These are phyloP conservation scores for Dendrothele bispora DNA, from an alignment of 768 basidiomycete species.

Conservation along the genomic window DNA sequence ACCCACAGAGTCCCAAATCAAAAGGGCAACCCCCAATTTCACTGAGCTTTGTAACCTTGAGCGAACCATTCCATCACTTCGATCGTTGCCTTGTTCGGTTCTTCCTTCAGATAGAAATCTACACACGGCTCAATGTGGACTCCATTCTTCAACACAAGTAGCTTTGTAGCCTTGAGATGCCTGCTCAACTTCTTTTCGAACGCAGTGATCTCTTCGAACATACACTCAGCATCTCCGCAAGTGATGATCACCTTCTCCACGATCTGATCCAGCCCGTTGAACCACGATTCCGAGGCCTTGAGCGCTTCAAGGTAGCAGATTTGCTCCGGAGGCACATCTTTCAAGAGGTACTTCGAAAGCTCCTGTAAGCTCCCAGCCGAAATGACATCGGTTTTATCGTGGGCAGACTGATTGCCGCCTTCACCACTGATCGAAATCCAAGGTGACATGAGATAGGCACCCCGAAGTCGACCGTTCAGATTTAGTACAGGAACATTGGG, in stretches of 20 bases:
- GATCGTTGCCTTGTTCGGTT: background rate
- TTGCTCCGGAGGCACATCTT: slow-evolving; percentile 12
- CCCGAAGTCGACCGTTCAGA: slow-evolving; percentile 26
- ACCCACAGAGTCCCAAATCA: too few species aligned
- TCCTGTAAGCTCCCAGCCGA: slow-evolving; percentile 8
- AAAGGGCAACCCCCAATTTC: too few species aligned
- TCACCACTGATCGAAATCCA: slow-evolving; percentile 20
- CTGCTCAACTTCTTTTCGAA: slow-evolving; percentile 16
- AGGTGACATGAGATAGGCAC: slow-evolving; percentile 35
- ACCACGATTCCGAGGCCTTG: slow-evolving; percentile 28
- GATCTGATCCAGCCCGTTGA: slow-evolving; percentile 21
- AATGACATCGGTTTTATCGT: slow-evolving; percentile 22
- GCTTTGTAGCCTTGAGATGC: slow-evolving; percentile 8
- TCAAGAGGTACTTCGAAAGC: slow-evolving; percentile 17
- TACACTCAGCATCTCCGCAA: slow-evolving; percentile 24
- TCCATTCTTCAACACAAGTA: slow-evolving; percentile 16
- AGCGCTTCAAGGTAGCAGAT: slow-evolving; percentile 24
- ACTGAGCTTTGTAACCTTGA: too few species aligned
- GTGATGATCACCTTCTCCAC: slow-evolving; percentile 27
- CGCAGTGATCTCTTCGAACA: slow-evolving; percentile 26
- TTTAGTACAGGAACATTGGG: slow-evolving; percentile 5
- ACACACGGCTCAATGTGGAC: slow-evolving; percentile 16
- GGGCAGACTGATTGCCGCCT: slow-evolving; percentile 9
- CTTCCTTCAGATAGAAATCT: slow-evolving; percentile 13
- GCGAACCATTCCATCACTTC: background rate